phyloP scores from a whole-genome alignment of 23 red algal genomes.

The Cyanidium caldarium region DNA sequence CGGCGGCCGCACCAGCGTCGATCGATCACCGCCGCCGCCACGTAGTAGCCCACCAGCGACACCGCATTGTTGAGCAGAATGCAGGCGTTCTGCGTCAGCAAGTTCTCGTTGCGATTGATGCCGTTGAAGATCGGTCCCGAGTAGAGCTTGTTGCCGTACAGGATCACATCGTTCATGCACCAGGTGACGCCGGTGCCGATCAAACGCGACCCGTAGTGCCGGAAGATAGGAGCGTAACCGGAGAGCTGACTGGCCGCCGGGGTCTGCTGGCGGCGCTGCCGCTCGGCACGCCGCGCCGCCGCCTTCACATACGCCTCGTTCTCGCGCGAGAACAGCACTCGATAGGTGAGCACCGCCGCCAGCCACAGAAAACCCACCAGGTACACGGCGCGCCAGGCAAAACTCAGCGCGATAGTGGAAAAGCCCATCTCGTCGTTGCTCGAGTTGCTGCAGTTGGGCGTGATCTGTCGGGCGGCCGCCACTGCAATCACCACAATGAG shows the following conservation, averaged over 20 bases:
- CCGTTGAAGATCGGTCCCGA: constrained; percentile 14
- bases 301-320: neutral
- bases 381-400: neutral
- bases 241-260: neutral
- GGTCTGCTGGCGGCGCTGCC: neutral
- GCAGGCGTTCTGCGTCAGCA: neutral
- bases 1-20: constrained; percentile 7
- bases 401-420: neutral
- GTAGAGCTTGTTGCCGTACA: constrained; percentile 13
- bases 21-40: constrained; percentile 9
- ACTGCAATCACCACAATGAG: neutral
- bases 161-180: constrained; percentile 18
- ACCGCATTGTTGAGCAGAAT: constrained; percentile 14
- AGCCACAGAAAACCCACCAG: neutral
- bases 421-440: neutral
- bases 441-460: neutral
- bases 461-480: neutral
- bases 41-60: constrained; percentile 15
- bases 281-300: neutral
- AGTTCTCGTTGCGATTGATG: constrained; percentile 3
- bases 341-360: neutral
- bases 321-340: neutral
- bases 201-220: constrained; percentile 9
- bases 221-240: neutral
- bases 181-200: constrained; percentile 13